Conservation (phyloP, 768 basidiomycete species). For the Tricholoma hemisulphureum region DNA sequence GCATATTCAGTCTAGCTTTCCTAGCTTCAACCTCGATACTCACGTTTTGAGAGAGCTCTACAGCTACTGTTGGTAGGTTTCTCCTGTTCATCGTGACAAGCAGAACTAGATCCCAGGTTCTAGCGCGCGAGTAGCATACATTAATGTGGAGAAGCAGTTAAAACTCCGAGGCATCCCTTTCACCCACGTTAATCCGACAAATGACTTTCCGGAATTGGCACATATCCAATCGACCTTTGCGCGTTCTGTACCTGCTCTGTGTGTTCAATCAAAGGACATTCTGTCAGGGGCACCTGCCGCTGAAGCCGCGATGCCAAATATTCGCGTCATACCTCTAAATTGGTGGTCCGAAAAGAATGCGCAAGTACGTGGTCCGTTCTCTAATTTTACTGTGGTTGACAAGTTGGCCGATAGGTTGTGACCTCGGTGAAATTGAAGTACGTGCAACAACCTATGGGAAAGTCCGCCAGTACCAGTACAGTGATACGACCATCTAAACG, state of each 20-base stretch:
- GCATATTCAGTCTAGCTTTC: slow-evolving; percentile 6
- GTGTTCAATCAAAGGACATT: slow-evolving; percentile 79
- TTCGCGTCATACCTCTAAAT: slow-evolving; percentile 81
- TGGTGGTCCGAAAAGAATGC: slow-evolving; percentile 89
- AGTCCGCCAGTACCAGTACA: slow-evolving; percentile 55
- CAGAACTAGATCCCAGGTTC: neutral
- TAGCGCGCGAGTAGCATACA: slow-evolving; percentile 89
- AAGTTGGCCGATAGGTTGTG: slow-evolving; percentile 52
- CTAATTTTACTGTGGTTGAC: slow-evolving; percentile 1
- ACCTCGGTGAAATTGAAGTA: slow-evolving; percentile 91
- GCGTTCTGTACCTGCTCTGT: slow-evolving; percentile 77
- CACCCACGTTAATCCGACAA: slow-evolving; percentile 65
- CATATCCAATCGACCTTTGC: slow-evolving; percentile 71
- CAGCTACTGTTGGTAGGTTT: slow-evolving; percentile 77
- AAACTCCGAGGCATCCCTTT: slow-evolving; percentile 79
- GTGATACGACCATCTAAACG: slow-evolving; percentile 83
- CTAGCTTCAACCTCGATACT: slow-evolving; percentile 68
- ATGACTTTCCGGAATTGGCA: slow-evolving; percentile 42
- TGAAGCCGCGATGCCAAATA: slow-evolving; percentile 91
- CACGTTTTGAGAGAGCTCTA: slow-evolving; percentile 76
- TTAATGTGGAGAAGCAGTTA: slow-evolving; percentile 84
- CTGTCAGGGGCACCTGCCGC: slow-evolving; percentile 81
- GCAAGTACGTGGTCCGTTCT: slow-evolving; percentile 36
- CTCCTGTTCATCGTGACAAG: neutral
- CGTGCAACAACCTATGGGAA: slow-evolving; percentile 82